phyloP scores from a whole-genome alignment of 805 yeast genomes.

The Metschnikowia noctiluminum region DNA sequence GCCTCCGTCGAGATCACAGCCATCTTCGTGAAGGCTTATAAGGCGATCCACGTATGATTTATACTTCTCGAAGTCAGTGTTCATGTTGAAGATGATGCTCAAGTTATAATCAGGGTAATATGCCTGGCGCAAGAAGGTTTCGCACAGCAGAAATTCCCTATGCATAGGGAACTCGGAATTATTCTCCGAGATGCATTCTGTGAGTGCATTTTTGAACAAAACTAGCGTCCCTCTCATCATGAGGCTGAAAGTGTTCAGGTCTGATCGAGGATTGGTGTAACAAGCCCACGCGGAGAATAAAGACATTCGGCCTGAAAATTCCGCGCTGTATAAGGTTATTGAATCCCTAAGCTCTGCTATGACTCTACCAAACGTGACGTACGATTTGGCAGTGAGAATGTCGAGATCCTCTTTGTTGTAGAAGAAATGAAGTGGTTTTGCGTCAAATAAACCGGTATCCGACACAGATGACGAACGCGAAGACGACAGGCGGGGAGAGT shows the following conservation, averaged over 20 bases:
- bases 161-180: slow-evolving; percentile 4
- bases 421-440: slow-evolving; percentile 11
- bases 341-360: slow-evolving; percentile 34
- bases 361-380: slow-evolving; percentile 32
- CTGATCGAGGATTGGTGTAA: slow-evolving; percentile 31
- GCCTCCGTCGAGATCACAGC: slow-evolving; percentile 4
- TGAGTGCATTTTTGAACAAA: slow-evolving; percentile 24
- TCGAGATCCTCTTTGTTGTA: slow-evolving; percentile 30
- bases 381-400: slow-evolving; percentile 30
- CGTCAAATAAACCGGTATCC: background rate
- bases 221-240: slow-evolving; percentile 35
- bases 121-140: slow-evolving; percentile 21
- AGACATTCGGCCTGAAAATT: slow-evolving; percentile 36
- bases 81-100: slow-evolving; percentile 26
- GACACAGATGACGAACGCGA: slow-evolving; percentile 1
- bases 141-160: slow-evolving; percentile 19
- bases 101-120: slow-evolving; percentile 35
- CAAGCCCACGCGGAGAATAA: slow-evolving; percentile 35
- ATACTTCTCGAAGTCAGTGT: slow-evolving; percentile 24
- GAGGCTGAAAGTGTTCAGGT: slow-evolving; percentile 30
- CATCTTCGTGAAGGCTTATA: slow-evolving; percentile 7
- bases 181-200: slow-evolving; percentile 7
- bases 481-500: slow-evolving; percentile 6
- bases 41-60: slow-evolving; percentile 21
- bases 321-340: slow-evolving; percentile 28